Evolutionary conservation across 371 early-diverging fungal species (phyloP), one percentile per base, ranked within the genome.

Genomic region (Rhizopus stolonifer): DNA sequence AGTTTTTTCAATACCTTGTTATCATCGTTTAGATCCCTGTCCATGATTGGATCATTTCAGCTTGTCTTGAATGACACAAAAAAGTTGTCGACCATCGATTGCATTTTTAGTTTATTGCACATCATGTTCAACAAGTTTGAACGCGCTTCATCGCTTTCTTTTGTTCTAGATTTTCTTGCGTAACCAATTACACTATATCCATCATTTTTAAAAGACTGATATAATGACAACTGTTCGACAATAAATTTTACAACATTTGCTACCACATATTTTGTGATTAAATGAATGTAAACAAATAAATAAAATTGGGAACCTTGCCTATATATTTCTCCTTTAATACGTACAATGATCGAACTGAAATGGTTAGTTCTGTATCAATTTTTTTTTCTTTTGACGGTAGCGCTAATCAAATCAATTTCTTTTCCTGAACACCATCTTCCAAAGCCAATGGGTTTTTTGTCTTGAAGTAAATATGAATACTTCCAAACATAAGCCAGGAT

Each of bases 111-210:
- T 44, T 44, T 34, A 18, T 34, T 42, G 24, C 61, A 55, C 56
- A 60, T 52, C 33, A 52, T 42, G 46, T 52, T 31, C 44, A 55
- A 40, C 48, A 55, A 49, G 44, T 39, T 52, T 51, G 22, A 45
- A 45, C 47, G 42, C 13, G 43, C 52, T 46, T 60, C 55, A 44
- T 56, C 44, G 21, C 45, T 50, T 43, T 60, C 61, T 51, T 55
- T 60, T 44, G 54, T 45, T 44, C 24, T 54, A 38, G 56, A 60
- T 55, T 60, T 60, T 54, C 55, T 51, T n/a, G 29, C 29, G 46
- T 60, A 60, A 33, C 55, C 61, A 47, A 55, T 47, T 19, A 51
- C 61, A 43, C 55, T 21, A 46, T 46, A 54, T 26, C 61, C 55
- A 50, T 60, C 44, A 14, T 55, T 43, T 36, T 60, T 55, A 44